Evolutionary conservation across 2,329 filamentous ascomycete genomes (phyloP), one percentile per base, ranked within the genome.

Genomic region (Xylariaceae sp.): DNA sequence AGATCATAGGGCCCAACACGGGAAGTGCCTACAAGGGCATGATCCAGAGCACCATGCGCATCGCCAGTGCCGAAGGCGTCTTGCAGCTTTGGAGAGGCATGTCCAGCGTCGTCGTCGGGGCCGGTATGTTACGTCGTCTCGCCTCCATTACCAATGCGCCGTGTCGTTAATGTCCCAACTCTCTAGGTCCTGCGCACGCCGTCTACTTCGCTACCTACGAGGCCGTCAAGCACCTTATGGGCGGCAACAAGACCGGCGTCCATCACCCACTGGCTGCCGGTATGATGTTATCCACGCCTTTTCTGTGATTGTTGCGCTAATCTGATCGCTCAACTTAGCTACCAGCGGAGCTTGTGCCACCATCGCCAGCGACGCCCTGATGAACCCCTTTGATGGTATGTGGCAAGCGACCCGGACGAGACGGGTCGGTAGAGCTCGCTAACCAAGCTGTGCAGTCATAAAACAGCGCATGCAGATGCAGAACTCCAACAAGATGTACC

Each of bases 401-500:
- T 68, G 51, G 28, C 18, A 16, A 28, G 31, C 33, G 11, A 10
- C 14, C 33, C 42, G 31, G 18, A 42, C 12, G 11, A 2, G 12
- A 6, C 38, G 33, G 22, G 10, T 17, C 28, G n/a, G 33, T 45
- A 48, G 36, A 36, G 39, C 31, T 16, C 45, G 12, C 31, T 45
- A 47, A 47, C 56, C 56, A 51, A 58, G 42, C 13, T 42, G 22
- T 34, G 31, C 66, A 97, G 94, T 99, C 56, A 96, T 99, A 77
- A 99, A 99, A 75, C 94, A 99, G 73, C 89, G 94, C 64, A 99
- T 99, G 94, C 94, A 99, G 73, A 89, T 99, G 54, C 90, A 96
- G 69, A 89, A 94, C 66, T 97, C 93, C n/a, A 85, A 86, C 60
- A 83, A 82, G 62, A 84, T 87, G 75, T 96, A 97, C 75, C 87